Conservation (phyloP, 208 protist species). For the Leptomonas pyrrhocoris region DNA sequence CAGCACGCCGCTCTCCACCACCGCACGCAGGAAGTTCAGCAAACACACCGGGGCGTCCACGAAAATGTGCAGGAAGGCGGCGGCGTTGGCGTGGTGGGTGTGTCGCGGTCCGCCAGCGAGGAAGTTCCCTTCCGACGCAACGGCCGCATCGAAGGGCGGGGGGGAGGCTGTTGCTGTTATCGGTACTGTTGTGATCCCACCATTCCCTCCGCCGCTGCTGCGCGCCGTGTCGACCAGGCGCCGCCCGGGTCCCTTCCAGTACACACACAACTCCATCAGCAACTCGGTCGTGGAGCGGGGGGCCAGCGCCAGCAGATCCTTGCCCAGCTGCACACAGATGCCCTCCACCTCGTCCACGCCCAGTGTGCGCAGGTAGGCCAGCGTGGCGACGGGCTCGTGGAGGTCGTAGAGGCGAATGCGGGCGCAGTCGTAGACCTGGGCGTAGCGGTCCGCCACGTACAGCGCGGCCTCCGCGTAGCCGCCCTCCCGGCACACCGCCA, state of each 20-base stretch:
- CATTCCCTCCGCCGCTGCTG: too few species aligned
- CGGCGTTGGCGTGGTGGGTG: slow-evolving; percentile 67
- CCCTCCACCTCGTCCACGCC: slow-evolving; percentile 83
- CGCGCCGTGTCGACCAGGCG: slow-evolving; percentile 20
- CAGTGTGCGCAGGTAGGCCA: slow-evolving; percentile 75
- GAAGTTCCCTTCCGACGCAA: neutral
- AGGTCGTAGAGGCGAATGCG: slow-evolving; percentile 90
- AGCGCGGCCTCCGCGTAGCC: slow-evolving; percentile 91
- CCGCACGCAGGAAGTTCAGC: slow-evolving; percentile 91
- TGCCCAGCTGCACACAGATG: slow-evolving; percentile 89
- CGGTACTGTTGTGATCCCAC: neutral
- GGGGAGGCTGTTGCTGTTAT: neutral
- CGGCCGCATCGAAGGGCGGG: neutral
- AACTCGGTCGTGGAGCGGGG: slow-evolving; percentile 65
- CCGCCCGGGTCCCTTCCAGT: slow-evolving; percentile 60
- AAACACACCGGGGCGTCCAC: slow-evolving; percentile 89
- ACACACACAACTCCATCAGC: slow-evolving; percentile 69
- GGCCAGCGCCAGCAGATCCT: slow-evolving; percentile 50
- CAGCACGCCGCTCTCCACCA: slow-evolving; percentile 62
- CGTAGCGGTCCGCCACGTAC: slow-evolving; percentile 82
- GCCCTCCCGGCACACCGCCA: slow-evolving; percentile 92
- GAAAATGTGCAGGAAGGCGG: slow-evolving; percentile 89
- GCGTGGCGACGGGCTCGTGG: slow-evolving; percentile 48
- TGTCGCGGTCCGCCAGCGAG: slow-evolving; percentile 18
- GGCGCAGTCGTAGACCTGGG: slow-evolving; percentile 84